Evolutionary conservation across 148 eudicot genomes (phyloP).

Genomic region (Rhododendron ovatum): DNA sequence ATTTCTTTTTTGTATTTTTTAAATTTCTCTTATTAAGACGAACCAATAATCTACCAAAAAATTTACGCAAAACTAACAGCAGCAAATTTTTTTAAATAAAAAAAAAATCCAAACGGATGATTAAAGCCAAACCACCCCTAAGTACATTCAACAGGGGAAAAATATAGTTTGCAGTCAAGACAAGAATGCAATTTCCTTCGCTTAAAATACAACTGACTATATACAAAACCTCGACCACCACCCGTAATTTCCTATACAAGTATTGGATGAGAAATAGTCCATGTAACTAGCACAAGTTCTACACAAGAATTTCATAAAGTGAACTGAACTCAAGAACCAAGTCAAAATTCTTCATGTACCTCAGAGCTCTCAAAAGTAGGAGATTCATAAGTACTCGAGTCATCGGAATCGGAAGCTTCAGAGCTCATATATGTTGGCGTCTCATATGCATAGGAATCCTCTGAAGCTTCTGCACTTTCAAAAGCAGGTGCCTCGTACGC

Average conservation of each 20-base stretch:
- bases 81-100: too few species aligned
- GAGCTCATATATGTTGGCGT: slow-evolving; percentile 6
- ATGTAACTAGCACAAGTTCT: not conserved
- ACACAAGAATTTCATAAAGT: not conserved
- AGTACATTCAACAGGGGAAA: not conserved
- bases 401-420: slow-evolving; percentile 5
- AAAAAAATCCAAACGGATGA: too few species aligned
- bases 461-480: slow-evolving; percentile 9
- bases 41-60: too few species aligned
- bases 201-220: too few species aligned
- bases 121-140: not conserved
- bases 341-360: slow-evolving; percentile 23
- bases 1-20: too few species aligned
- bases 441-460: slow-evolving; percentile 12
- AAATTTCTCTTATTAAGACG: not conserved
- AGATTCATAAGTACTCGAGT: slow-evolving; percentile 7
- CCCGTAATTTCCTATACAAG: not conserved
- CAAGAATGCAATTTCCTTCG: not conserved
- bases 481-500: slow-evolving; percentile 10
- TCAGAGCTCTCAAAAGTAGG: slow-evolving; percentile 24
- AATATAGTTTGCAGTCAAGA: not conserved
- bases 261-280: not conserved
- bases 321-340: not conserved
- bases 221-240: not conserved
- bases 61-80: not conserved